Evolutionary conservation across 495 filamentous ascomycete species (phyloP).

Genomic region (Penicillium pancosmium): DNA sequence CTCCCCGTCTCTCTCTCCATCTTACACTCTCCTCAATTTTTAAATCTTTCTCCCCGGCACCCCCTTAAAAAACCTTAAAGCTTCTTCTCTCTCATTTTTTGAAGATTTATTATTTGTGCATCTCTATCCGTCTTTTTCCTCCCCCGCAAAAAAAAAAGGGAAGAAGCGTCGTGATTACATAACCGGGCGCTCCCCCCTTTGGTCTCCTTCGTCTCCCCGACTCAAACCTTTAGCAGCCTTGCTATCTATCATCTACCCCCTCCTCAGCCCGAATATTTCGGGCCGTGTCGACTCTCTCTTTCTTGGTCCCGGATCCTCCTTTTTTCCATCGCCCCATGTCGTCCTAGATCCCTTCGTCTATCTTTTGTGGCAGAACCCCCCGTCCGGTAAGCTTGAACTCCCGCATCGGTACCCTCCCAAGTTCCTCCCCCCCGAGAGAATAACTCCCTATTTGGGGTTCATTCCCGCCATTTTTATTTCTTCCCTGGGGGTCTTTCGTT

Average conservation of each 20-base stretch:
- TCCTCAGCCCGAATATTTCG: constrained; percentile 24
- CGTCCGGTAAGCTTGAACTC: constrained; percentile 34
- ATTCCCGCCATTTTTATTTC: constrained; percentile 1
- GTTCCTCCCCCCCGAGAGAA: constrained; percentile 4
- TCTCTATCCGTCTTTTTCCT: constrained; percentile 11
- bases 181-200: constrained; percentile 20
- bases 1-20: not conserved
- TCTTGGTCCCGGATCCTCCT: constrained; percentile 13
- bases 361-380: constrained; percentile 44
- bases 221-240: not conserved
- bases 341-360: constrained; percentile 36
- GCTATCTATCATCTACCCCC: constrained; percentile 13
- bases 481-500: no score
- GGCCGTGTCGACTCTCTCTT: constrained; percentile 10
- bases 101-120: constrained; percentile 2
- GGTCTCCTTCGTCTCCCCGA: constrained; percentile 19
- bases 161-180: constrained; percentile 20
- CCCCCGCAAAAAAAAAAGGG: constrained; percentile 26
- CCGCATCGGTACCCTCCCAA: constrained; percentile 6
- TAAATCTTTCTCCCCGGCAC: not conserved
- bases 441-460: constrained; percentile 8
- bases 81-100: constrained; percentile 4
- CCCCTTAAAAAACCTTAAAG: not conserved
- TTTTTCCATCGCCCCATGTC: constrained; percentile 42
- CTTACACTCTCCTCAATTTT: constrained; percentile 8